These are phyloP conservation scores for Coniella lustricola DNA, from an alignment of 2,329 filamentous ascomycete genomes.

Conservation along the genomic window DNA sequence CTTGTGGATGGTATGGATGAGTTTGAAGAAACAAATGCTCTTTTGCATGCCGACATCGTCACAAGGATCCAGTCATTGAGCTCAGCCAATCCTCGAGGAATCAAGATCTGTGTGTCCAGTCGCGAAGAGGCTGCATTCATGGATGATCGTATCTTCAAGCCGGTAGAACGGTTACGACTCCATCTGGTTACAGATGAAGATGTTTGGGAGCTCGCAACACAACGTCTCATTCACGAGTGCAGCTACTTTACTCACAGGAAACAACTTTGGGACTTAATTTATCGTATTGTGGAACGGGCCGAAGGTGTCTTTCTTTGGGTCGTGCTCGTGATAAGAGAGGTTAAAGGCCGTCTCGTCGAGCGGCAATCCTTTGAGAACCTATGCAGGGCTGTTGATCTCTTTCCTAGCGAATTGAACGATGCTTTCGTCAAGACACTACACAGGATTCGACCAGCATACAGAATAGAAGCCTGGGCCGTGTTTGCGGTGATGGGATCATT, in stretches of 20 bases:
- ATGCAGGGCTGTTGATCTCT: too few species aligned
- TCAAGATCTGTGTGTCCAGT: not conserved
- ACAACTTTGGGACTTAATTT: not conserved
- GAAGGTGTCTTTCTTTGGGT: not conserved
- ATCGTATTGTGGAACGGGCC: not conserved
- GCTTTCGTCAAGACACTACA: not conserved
- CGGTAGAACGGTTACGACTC: not conserved
- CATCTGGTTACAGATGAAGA: not conserved
- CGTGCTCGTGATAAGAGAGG: not conserved
- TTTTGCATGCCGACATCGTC: too few species aligned
- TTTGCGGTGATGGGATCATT: too few species aligned
- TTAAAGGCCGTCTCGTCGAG: not conserved
- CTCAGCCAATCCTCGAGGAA: not conserved
- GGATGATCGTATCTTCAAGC: not conserved
- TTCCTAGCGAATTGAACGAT: not conserved
- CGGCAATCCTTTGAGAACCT: not conserved
- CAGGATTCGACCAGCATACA: too few species aligned
- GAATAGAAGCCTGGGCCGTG: too few species aligned
- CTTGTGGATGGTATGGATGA: too few species aligned
- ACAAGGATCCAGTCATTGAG: too few species aligned
- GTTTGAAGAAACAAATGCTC: too few species aligned
- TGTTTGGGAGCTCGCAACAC: not conserved
- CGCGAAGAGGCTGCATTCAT: not conserved
- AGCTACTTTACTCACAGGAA: not conserved
- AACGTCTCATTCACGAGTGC: too few species aligned